These are phyloP conservation scores for Diaporthe eres DNA, from an alignment of 2,329 filamentous ascomycete species.

Conservation along the genomic window DNA sequence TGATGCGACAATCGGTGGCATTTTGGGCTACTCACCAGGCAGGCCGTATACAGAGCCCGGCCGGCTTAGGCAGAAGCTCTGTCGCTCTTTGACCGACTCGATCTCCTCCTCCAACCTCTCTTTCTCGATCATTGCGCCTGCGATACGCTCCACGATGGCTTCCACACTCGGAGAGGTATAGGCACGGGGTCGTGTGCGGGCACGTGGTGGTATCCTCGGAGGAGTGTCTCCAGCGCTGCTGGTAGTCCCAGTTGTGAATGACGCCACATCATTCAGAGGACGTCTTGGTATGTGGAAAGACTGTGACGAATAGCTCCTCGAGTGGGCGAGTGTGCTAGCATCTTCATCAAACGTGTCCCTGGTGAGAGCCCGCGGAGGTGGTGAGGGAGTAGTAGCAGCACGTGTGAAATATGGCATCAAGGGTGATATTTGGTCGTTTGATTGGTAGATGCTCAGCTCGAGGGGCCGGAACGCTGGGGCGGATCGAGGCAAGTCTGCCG, in stretches of 20 bases:
- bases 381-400: conserved; percentile 51
- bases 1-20: background rate
- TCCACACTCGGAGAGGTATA: conserved; percentile 64
- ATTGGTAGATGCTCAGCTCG: conserved; percentile 68
- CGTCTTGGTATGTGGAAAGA: conserved; percentile 70
- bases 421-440: conserved; percentile 66
- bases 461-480: conserved; percentile 65
- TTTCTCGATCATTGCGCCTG: conserved; percentile 70
- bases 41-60: conserved; percentile 65
- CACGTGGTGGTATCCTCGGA: conserved; percentile 60
- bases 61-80: conserved; percentile 68
- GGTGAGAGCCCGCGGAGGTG: conserved; percentile 57
- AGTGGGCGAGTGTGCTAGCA: conserved; percentile 53
- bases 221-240: conserved; percentile 51
- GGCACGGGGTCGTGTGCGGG: conserved; percentile 56
- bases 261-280: conserved; percentile 53
- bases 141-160: conserved; percentile 67
- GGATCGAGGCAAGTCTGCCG: conserved; percentile 48
- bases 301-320: conserved; percentile 64
- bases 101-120: conserved; percentile 72
- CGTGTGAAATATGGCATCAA: conserved; percentile 66
- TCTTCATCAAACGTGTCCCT: conserved; percentile 51
- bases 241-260: conserved; percentile 45
- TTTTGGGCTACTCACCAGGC: conserved; percentile 47
- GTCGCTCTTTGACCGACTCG: conserved; percentile 71